phyloP scores from a whole-genome alignment of 2,329 filamentous ascomycete genomes.

The Xylariaceae sp. region DNA sequence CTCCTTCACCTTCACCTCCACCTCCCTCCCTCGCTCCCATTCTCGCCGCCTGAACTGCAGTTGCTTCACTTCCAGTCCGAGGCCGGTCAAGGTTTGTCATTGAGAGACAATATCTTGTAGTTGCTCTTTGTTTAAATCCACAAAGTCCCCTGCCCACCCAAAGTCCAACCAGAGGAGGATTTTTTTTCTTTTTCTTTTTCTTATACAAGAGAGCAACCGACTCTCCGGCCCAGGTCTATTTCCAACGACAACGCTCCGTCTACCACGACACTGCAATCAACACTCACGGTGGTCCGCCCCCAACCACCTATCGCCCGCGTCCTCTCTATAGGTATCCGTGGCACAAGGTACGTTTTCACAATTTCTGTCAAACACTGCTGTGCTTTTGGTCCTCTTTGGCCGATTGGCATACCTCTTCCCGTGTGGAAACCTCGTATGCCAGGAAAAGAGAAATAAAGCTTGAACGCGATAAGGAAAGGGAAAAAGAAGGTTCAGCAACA shows the following conservation, averaged over 20 bases:
- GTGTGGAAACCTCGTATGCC: no score
- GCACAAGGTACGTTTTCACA: no score
- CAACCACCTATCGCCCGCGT: neutral
- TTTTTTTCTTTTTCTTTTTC: no score
- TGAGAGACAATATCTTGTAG: constrained; percentile 9
- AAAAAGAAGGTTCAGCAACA: no score
- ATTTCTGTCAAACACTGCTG: no score
- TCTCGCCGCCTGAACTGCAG: constrained; percentile 3
- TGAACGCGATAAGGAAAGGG: no score
- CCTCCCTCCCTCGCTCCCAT: no score
- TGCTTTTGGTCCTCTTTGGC: no score
- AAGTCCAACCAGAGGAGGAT: neutral
- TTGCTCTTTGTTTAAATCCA: neutral
- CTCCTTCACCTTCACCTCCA: no score
- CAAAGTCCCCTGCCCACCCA: neutral
- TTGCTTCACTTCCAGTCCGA: constrained; percentile 22
- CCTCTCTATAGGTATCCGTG: neutral
- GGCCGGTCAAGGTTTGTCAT: constrained; percentile 25
- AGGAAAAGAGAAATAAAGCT: no score
- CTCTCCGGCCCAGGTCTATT: neutral
- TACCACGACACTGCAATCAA: neutral
- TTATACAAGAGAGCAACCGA: neutral
- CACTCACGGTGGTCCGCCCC: constrained; percentile 3
- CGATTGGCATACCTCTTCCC: no score
- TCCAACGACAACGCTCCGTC: neutral